A percentile compares a stretch with the other conserved stretches of the same genome.
These are phyloP conservation scores for Phaeomoniella chlamydospora DNA, from an alignment of 2,329 filamentous ascomycete genomes.

Conservation along the genomic window DNA sequence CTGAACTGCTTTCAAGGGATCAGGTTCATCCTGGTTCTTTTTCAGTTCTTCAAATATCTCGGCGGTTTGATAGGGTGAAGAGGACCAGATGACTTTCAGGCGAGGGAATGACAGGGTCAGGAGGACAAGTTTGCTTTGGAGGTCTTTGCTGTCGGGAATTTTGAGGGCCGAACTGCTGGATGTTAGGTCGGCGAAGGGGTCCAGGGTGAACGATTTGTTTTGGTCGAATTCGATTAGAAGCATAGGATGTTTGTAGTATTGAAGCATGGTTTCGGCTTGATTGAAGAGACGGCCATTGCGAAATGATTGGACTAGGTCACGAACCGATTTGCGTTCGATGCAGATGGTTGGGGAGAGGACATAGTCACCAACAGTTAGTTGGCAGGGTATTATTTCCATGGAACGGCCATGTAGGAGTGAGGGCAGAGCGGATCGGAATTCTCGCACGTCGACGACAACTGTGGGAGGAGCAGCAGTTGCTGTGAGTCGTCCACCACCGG, in stretches of 20 bases:
- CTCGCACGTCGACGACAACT: constrained; percentile 88
- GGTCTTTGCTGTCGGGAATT: constrained; percentile 54
- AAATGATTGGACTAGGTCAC: constrained; percentile 82
- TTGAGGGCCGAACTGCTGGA: constrained; percentile 47
- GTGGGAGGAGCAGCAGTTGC: constrained; percentile 79
- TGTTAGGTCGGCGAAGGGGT: constrained; percentile 50
- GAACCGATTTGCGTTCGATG: constrained; percentile 85
- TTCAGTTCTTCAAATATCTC: constrained; percentile 95
- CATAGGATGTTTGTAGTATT: constrained; percentile 80
- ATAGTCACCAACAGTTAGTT: constrained; percentile 94
- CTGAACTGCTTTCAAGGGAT: constrained; percentile 73
- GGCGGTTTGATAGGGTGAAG: constrained; percentile 84
- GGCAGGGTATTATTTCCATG: constrained; percentile 83
- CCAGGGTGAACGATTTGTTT: constrained; percentile 92
- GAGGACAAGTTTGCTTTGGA: constrained; percentile 84
- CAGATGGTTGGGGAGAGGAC: constrained; percentile 83
- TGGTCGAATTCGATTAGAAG: constrained; percentile 96
- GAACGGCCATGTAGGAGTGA: constrained; percentile 80
- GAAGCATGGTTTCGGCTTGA: constrained; percentile 87
- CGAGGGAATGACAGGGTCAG: constrained; percentile 83
- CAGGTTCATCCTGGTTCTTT: constrained; percentile 75
- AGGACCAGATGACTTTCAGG: constrained; percentile 86
- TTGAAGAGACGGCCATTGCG: constrained; percentile 81
- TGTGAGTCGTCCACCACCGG: constrained; percentile 70
- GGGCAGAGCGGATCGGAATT: constrained; percentile 85